Conservation (phyloP, 2,329 filamentous ascomycete species). For the Diplocarpon rosae region DNA sequence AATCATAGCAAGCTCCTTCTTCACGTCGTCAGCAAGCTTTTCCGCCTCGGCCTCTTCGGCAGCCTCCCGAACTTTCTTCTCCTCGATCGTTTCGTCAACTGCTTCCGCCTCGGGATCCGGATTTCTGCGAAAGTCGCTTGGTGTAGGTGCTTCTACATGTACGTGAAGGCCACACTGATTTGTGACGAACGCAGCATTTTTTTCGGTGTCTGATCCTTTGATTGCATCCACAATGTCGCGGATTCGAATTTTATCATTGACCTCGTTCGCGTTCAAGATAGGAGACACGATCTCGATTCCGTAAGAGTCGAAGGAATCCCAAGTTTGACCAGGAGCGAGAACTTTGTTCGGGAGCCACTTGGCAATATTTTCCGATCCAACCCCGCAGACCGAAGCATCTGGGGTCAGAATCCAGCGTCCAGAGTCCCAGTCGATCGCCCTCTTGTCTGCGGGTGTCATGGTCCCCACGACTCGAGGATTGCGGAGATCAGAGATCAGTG, state of each 20-base stretch:
- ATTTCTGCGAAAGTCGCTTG: constrained; percentile 6
- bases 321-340: constrained; percentile 3
- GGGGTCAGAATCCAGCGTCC: constrained; percentile 1
- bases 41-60: background rate
- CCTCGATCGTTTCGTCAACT: too few species aligned
- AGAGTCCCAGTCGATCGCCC: constrained; percentile 6
- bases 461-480: background rate
- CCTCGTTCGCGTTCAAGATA: constrained; percentile 9
- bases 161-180: constrained; percentile 23
- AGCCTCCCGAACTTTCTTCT: background rate
- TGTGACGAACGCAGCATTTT: constrained; percentile 17
- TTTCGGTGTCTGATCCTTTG: constrained; percentile 1
- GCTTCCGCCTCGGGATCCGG: constrained; percentile 1
- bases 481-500: too few species aligned
- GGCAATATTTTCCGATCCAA: constrained; percentile 15
- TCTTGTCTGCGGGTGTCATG: constrained; percentile 2
- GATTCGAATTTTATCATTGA: constrained; percentile 8
- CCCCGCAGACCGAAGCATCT: constrained; percentile 16
- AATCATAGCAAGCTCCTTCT: constrained; percentile 15
- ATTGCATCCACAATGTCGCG: constrained; percentile 7
- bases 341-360: constrained; percentile 12
- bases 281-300: constrained; percentile 16
- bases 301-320: constrained; percentile 21
- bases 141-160: constrained; percentile 15
- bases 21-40: background rate